These are phyloP conservation scores for Pseudonectria buxi DNA, from an alignment of 2,329 filamentous ascomycete species.

Conservation along the genomic window DNA sequence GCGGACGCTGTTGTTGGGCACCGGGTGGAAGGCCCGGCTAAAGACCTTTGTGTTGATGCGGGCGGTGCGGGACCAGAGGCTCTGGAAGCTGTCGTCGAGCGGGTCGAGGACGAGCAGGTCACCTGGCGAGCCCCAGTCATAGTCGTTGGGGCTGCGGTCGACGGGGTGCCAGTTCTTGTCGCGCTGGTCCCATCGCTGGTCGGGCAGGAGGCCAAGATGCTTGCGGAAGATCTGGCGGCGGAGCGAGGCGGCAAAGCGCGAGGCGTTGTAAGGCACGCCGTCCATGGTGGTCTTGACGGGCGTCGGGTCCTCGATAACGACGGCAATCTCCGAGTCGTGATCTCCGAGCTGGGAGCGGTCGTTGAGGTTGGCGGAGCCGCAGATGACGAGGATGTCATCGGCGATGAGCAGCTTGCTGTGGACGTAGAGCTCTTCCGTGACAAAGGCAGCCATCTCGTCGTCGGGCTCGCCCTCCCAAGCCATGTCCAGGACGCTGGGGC, in stretches of 20 bases:
- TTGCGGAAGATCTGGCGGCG: slow-evolving; percentile 85
- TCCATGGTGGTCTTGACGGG: slow-evolving; percentile 67
- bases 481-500: slow-evolving; percentile 56
- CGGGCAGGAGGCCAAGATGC: slow-evolving; percentile 75
- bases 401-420: slow-evolving; percentile 70
- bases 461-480: slow-evolving; percentile 50
- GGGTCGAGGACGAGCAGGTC: slow-evolving; percentile 70
- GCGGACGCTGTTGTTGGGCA: slow-evolving; percentile 61
- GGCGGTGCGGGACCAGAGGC: slow-evolving; percentile 68
- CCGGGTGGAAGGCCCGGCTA: slow-evolving; percentile 71
- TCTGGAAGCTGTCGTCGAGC: slow-evolving; percentile 58
- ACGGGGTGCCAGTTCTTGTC: slow-evolving; percentile 74
- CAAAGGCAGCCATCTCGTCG: slow-evolving; percentile 53
- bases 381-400: slow-evolving; percentile 76
- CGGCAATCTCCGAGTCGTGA: slow-evolving; percentile 86
- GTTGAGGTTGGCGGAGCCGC: slow-evolving; percentile 59
- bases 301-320: slow-evolving; percentile 74
- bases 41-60: slow-evolving; percentile 75
- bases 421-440: slow-evolving; percentile 57
- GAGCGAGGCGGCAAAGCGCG: slow-evolving; percentile 70
- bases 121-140: slow-evolving; percentile 62
- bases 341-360: slow-evolving; percentile 69
- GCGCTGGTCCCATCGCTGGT: slow-evolving; percentile 61
- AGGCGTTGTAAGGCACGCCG: slow-evolving; percentile 63
- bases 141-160: slow-evolving; percentile 61